phyloP scores from a whole-genome alignment of 805 yeast genomes.

The Osmozyma mogii region DNA sequence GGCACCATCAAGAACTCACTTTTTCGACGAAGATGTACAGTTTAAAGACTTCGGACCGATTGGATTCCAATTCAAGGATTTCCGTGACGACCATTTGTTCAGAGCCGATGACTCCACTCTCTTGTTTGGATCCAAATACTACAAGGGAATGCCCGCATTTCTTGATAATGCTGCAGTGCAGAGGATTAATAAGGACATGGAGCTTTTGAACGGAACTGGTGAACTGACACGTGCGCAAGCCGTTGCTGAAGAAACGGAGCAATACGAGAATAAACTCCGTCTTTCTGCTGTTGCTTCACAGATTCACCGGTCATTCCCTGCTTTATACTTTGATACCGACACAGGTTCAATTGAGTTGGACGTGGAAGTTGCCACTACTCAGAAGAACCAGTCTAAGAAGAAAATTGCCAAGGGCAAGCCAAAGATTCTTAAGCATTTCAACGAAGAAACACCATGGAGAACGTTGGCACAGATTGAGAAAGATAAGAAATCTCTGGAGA shows the following conservation, averaged over 20 bases:
- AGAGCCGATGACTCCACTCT: slow-evolving; percentile 13
- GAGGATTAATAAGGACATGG: slow-evolving; percentile 8
- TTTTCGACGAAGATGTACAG: slow-evolving; percentile 57
- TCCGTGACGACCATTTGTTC: slow-evolving; percentile 46
- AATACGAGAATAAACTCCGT: slow-evolving; percentile 23
- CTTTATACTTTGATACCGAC: too few relatives aligned
- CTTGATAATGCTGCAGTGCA: slow-evolving; percentile 15
- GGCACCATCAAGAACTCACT: slow-evolving; percentile 43
- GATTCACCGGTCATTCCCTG: too few relatives aligned
- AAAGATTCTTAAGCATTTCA: too few relatives aligned
- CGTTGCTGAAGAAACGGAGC: slow-evolving; percentile 5
- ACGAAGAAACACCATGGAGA: too few relatives aligned
- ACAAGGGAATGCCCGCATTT: slow-evolving; percentile 12
- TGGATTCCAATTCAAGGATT: slow-evolving; percentile 48
- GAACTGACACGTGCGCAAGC: slow-evolving; percentile 3
- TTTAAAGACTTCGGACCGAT: slow-evolving; percentile 54
- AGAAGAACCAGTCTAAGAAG: slow-evolving; percentile 3
- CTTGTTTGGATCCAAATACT: slow-evolving; percentile 17
- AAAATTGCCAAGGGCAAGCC: too few relatives aligned
- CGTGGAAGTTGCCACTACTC: slow-evolving; percentile 2
- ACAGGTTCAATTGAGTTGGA: too few relatives aligned
- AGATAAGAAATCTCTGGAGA: slow-evolving; percentile 4
- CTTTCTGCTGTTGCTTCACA: slow-evolving; percentile 17
- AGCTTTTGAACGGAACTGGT: slow-evolving; percentile 6
- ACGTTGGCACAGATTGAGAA: too few relatives aligned